These are phyloP conservation scores for Apiosordaria backusii DNA, from an alignment of 495 filamentous ascomycete species.

Conservation along the genomic window DNA sequence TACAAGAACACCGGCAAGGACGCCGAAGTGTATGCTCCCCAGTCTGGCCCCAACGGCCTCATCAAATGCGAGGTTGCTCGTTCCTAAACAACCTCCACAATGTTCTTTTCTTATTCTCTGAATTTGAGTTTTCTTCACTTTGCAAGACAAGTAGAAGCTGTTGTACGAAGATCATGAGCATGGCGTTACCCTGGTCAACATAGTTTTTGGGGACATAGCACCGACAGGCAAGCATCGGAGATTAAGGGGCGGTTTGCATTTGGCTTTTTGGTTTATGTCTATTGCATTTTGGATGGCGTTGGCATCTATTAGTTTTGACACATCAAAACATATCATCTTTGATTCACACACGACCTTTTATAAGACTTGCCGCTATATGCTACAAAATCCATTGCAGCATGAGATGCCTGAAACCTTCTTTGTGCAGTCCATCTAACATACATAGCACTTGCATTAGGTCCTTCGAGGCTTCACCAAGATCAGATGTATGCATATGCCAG, in stretches of 20 bases:
- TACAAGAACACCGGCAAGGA: constrained; percentile 95
- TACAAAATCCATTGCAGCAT: no score
- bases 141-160: neutral
- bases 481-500: no score
- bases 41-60: constrained; percentile 87
- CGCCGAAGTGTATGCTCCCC: constrained; percentile 92
- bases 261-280: neutral
- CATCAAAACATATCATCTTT: neutral
- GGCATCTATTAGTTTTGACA: neutral
- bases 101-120: neutral
- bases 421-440: neutral
- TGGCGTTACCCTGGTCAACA: neutral
- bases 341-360: neutral
- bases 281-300: constrained; percentile 3
- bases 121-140: neutral
- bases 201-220: neutral
- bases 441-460: no score
- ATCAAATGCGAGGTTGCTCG: constrained; percentile 92
- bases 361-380: neutral
- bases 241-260: neutral
- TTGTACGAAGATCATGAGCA: neutral
- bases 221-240: neutral
- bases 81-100: constrained; percentile 22
- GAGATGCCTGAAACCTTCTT: no score
- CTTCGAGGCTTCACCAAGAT: no score